Base-by-base conservation (phyloP, 371 early-diverging fungal genomes). In the Mortierella sp. region DNA sequence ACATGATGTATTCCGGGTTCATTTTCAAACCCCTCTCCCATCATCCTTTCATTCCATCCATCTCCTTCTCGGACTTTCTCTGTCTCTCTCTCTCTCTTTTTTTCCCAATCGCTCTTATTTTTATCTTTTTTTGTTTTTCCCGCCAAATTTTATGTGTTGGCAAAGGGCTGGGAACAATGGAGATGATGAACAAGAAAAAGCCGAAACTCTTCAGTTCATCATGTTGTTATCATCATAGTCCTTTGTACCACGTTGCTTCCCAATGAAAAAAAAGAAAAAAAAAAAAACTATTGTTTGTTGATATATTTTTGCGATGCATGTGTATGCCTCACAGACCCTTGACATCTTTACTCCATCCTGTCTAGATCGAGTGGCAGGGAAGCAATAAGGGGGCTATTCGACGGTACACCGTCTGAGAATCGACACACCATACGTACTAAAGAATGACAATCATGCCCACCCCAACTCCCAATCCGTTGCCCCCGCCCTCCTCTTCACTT, bases 391-490 rank as follows among this genome's bases (percentile, higher is more conserved):
- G 56, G 31, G 13, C 6, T 9, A 40, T 45, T 9, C 15, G 45
- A 9, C 45, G 45, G 15, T 23, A 26, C 51, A 51, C 51, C 51
- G 51, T 51, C 51, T 51, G 51, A 51, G 51, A 51, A 9, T 51
- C 51, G 51, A 51, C 51, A 51, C 26, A 56, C 35, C 13, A 28
- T n/a, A 49, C 34, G 34, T 31, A 17, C 5, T 53, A 63, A 6
- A 61, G 47, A 17, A 28, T 22, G 58, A 26, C 66, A 42, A 54
- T 42, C 35, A 57, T 32, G 56, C 51, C 64, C 35, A 43, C 26
- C 55, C 55, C 62, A 62, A 54, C 64, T 8, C 53, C 64, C 22
- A 65, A 53, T 40, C 61, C 62, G 23, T 19, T 66, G 40, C 56
- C 72, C 22, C 43, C 65, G 19, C 51, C 32, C 34, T 37, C 57